Percentiles rank a stretch among this genome's conserved stretches.
Conservation (phyloP, 1,284 basidiomycete species). For the Rhodotorula glutinis region DNA sequence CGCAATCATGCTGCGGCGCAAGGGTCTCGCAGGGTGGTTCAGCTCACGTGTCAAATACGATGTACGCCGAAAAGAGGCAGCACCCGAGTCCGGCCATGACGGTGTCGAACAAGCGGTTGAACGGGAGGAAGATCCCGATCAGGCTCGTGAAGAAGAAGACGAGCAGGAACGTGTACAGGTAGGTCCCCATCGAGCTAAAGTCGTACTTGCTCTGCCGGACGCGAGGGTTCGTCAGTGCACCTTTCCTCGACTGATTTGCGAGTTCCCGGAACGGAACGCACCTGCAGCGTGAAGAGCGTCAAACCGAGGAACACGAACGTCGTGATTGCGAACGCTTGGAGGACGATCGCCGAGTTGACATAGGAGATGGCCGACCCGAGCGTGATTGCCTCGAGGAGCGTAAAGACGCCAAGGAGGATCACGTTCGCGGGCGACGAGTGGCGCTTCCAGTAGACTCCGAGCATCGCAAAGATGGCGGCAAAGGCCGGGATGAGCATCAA, state of each 20-base stretch:
- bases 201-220: constrained; percentile 61
- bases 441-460: constrained; percentile 79
- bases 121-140: constrained; percentile 75
- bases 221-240: background rate
- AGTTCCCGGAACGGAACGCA: background rate
- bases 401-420: constrained; percentile 71
- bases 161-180: constrained; percentile 72
- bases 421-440: constrained; percentile 70
- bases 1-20: no score
- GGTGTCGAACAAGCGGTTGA: constrained; percentile 68
- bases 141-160: constrained; percentile 67
- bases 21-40: no score
- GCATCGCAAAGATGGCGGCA: constrained; percentile 53
- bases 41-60: constrained; percentile 63
- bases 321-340: constrained; percentile 83
- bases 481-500: constrained; percentile 27
- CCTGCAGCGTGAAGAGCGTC: constrained; percentile 66
- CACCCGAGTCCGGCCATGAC: constrained; percentile 73
- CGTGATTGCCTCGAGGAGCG: constrained; percentile 71
- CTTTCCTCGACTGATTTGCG: background rate
- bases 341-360: constrained; percentile 69
- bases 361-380: constrained; percentile 74
- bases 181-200: constrained; percentile 77
- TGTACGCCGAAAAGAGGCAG: constrained; percentile 69
- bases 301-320: constrained; percentile 80